Conservation (phyloP, 2,329 filamentous ascomycete species). For the Pestalotiopsis sp. region DNA sequence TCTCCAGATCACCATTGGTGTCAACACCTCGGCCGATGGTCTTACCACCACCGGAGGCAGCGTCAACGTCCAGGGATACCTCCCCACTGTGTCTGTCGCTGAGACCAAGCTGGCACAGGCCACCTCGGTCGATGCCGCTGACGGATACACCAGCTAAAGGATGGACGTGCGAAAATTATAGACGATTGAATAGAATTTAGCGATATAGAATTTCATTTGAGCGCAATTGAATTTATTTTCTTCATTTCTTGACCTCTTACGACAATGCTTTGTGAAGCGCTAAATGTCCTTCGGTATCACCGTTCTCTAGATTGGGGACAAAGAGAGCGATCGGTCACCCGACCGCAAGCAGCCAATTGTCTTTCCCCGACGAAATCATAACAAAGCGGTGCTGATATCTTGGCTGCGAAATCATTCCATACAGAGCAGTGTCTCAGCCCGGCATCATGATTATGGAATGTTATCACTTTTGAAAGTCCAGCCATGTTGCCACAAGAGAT, state of each 20-base stretch:
- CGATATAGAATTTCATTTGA: not conserved
- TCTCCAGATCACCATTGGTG: constrained; percentile 9
- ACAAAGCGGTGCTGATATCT: not conserved
- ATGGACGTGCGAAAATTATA: not conserved
- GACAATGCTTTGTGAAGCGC: no score
- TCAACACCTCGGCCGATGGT: constrained; percentile 5
- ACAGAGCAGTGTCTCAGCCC: not conserved
- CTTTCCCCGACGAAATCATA: not conserved
- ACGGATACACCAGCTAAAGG: constrained; percentile 3
- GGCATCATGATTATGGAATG: not conserved
- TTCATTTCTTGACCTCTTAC: not conserved
- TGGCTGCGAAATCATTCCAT: not conserved
- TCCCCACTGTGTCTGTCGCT: constrained; percentile 11
- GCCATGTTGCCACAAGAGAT: not conserved
- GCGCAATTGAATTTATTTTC: not conserved
- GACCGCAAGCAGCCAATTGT: not conserved
- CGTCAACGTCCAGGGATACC: constrained; percentile 6
- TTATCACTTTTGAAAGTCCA: not conserved
- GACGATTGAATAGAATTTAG: not conserved
- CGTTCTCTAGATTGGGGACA: not conserved
- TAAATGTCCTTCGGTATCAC: no score
- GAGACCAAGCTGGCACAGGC: constrained; percentile 5
- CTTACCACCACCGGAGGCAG: not conserved
- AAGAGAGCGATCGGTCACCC: not conserved
- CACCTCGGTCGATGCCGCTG: not conserved